phyloP scores from a whole-genome alignment of 371 early-diverging fungal genomes.

The Mucor sp. region DNA sequence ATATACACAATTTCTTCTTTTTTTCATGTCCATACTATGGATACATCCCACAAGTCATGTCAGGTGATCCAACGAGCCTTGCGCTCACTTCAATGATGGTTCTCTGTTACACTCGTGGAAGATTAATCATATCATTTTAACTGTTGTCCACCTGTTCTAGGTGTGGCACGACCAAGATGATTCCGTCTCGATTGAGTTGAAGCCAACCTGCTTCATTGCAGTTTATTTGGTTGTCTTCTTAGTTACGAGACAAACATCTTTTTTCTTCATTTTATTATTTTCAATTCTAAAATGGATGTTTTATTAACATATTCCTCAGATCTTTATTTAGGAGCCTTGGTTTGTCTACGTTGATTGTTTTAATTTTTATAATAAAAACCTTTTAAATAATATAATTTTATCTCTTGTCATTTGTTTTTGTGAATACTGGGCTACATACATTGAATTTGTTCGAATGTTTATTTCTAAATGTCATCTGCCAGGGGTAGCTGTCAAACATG shows the following conservation, averaged over 20 bases:
- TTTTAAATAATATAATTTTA: neutral
- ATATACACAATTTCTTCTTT: constrained; percentile 11
- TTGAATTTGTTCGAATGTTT: neutral
- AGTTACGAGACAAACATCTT: constrained; percentile 21
- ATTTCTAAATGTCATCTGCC: neutral
- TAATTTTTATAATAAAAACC: neutral
- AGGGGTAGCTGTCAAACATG: neutral
- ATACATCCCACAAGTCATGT: constrained; percentile 36
- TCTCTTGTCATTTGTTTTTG: neutral
- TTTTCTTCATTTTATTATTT: neutral
- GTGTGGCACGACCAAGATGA: constrained; percentile 22
- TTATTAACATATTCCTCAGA: neutral
- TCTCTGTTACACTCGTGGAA: constrained; percentile 45
- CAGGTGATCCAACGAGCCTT: constrained; percentile 30
- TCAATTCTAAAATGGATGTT: neutral
- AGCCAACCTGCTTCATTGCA: constrained; percentile 19
- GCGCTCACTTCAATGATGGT: constrained; percentile 27
- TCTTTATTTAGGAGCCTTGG: neutral
- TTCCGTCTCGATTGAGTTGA: constrained; percentile 39
- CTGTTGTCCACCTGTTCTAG: constrained; percentile 38
- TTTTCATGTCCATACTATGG: neutral
- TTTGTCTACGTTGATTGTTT: neutral
- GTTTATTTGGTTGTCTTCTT: constrained; percentile 20
- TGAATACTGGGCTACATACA: neutral
- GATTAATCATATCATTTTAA: constrained; percentile 27